Conservation (phyloP, 306 rosid genomes). For the Gillenia trifoliata region DNA sequence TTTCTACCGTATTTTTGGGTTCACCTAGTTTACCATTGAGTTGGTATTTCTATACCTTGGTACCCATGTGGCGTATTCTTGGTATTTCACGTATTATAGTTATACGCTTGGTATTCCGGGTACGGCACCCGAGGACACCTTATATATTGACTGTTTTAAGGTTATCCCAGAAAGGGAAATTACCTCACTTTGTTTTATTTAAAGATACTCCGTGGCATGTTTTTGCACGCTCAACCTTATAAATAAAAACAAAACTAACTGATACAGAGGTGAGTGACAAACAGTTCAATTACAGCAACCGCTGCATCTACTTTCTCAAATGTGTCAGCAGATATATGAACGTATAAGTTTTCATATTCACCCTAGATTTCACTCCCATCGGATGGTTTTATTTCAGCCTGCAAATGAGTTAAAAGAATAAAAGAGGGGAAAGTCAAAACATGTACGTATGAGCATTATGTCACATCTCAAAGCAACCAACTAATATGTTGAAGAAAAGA, state of each 20-base stretch:
- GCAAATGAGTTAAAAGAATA: conserved; percentile 22
- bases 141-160: too few species aligned
- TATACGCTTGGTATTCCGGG: too few species aligned
- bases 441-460: neutral
- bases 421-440: conserved; percentile 9
- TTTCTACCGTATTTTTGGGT: too few species aligned
- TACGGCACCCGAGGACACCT: too few species aligned
- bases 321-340: conserved; percentile 76
- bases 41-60: too few species aligned
- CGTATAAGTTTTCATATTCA: conserved; percentile 60
- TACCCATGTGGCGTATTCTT: too few species aligned
- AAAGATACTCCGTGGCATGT: too few species aligned
- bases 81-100: too few species aligned
- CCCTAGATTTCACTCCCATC: conserved; percentile 47
- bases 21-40: too few species aligned
- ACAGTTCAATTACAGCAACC: conserved; percentile 69
- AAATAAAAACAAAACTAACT: conserved; percentile 53
- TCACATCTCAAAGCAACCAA: neutral
- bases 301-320: conserved; percentile 93
- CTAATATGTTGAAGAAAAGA: conserved; percentile 1
- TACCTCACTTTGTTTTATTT: too few species aligned
- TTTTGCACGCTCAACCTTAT: too few species aligned
- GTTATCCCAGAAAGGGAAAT: too few species aligned
- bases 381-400: conserved; percentile 64
- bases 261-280: conserved; percentile 69